Base-by-base conservation (phyloP, 805 yeast genomes). In the Candida methanosorbosa region DNA sequence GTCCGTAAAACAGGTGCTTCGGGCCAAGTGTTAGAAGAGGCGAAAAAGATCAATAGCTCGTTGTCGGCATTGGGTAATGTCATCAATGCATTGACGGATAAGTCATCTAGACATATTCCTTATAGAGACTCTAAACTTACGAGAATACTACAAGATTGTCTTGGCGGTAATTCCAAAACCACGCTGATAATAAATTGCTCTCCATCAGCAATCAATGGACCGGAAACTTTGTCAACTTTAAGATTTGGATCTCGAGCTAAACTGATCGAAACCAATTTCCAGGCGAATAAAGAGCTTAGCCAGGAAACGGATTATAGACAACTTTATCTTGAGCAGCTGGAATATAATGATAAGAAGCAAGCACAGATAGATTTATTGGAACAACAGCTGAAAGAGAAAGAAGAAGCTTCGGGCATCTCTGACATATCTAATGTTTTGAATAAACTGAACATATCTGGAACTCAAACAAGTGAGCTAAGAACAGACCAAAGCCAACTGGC, bases 111-210 rank as follows among this genome's bases (percentile, higher is more conserved):
- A 3, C 85, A 81, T 46, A 61, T 80, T 9, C 87, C 92, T 0
- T 84, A 81, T 44, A 63, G 88, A 37, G 90, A 82, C 46, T 81
- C 94, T 2, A 81, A 81, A 45, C 64, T 85, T 34, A 82, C 95
- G 0, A 64, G 90, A 40, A 75, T 86, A 12, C 56, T 85, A 23
- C 88, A 81, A 50, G 87, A 81, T 44, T 76, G 90, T 0, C 58
- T 85, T 17, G 92, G 94, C 5, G 94, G 94, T 1, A 84, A 85
- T 52, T 76, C 88, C 3, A 64, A 86, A 34, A 86, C 94, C 0
- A 70, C 82, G 2, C 60, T 85, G 32, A 72, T 86, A 14, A 67
- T 84, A 27, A 80, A 79, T 43, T 81, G 92, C 42, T 81, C 92
- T 0, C 81, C 85, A 0, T 64, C 80, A 0, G 48, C 61, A 3